Percentiles rank a stretch among this genome's conserved stretches.
These are phyloP conservation scores for Huntiella bhutanensis DNA, from an alignment of 2,329 filamentous ascomycete species.

Conservation along the genomic window DNA sequence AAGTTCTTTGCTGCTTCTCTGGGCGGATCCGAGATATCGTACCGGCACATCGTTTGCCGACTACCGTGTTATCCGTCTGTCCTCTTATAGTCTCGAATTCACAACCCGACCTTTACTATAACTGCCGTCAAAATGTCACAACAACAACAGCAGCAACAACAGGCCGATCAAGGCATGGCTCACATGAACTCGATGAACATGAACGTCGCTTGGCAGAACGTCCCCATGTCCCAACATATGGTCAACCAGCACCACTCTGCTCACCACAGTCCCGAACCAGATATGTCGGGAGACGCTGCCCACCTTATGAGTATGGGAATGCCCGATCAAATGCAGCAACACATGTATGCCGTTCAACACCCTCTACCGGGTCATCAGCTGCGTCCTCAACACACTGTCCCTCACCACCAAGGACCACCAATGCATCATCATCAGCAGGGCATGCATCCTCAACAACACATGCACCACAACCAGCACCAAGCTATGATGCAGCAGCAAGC, in stretches of 20 bases:
- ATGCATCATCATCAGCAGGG: constrained; percentile 7
- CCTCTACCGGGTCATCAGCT: constrained; percentile 4
- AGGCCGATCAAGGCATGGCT: constrained; percentile 7
- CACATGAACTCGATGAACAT: constrained; percentile 8
- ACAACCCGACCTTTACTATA: neutral
- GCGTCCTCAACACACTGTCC: constrained; percentile 4
- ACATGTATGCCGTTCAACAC: constrained; percentile 7
- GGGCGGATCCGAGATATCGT: neutral
- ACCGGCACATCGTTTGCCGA: no score
- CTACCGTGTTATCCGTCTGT: no score
- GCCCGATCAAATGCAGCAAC: constrained; percentile 7
- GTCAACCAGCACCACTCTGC: constrained; percentile 1
- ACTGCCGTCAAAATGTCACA: constrained; percentile 6
- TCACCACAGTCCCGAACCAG: constrained; percentile 5
- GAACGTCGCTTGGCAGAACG: constrained; percentile 5
- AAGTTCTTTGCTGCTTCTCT: neutral
- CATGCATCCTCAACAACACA: constrained; percentile 9
- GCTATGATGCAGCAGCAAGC: constrained; percentile 29
- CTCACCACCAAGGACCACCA: constrained; percentile 7
- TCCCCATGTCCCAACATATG: constrained; percentile 3
- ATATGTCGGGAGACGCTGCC: constrained; percentile 6
- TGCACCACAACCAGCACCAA: constrained; percentile 20
- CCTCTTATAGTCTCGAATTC: no score
- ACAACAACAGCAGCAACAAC: neutral
- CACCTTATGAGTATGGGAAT: constrained; percentile 9